Conservation (phyloP, 768 basidiomycete genomes). For the Trametes gibbosa region DNA sequence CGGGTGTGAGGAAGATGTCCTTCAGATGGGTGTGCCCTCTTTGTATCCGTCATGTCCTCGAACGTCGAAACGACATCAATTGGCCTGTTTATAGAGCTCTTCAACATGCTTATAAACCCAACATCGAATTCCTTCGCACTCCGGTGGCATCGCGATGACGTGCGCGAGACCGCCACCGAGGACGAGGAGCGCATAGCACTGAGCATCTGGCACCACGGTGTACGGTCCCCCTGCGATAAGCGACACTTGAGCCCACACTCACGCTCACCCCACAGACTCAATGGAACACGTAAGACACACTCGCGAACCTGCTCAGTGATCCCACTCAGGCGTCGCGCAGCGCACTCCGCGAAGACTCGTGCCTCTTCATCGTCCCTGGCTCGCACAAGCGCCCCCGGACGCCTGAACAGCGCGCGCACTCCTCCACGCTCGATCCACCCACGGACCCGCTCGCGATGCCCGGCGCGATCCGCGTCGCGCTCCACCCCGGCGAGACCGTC, state of each 20-base stretch:
- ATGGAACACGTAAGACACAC: slow-evolving; percentile 68
- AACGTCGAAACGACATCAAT: neutral
- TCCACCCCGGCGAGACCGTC: slow-evolving; percentile 69
- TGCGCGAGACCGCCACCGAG: slow-evolving; percentile 51
- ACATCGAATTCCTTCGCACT: slow-evolving; percentile 61
- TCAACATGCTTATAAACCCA: slow-evolving; percentile 76
- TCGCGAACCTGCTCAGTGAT: neutral
- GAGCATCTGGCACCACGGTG: slow-evolving; percentile 60
- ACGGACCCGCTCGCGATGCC: slow-evolving; percentile 68
- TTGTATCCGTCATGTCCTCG: neutral
- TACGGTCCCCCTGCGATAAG: slow-evolving; percentile 34
- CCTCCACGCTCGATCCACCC: slow-evolving; percentile 49
- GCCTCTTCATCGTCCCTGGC: slow-evolving; percentile 68
- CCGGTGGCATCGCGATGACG: slow-evolving; percentile 80
- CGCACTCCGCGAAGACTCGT: slow-evolving; percentile 65
- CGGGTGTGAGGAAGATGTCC: slow-evolving; percentile 51
- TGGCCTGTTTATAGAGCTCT: slow-evolving; percentile 48
- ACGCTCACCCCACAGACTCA: slow-evolving; percentile 48
- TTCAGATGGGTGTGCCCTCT: slow-evolving; percentile 66
- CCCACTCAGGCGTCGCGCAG: slow-evolving; percentile 30
- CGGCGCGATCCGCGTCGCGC: slow-evolving; percentile 50
- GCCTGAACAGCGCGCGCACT: slow-evolving; percentile 54
- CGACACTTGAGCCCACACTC: neutral
- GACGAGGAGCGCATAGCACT: slow-evolving; percentile 63
- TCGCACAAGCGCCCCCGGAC: slow-evolving; percentile 62